Conservation (phyloP, 2,329 filamentous ascomycete species). For the Calonectria fujianensis region DNA sequence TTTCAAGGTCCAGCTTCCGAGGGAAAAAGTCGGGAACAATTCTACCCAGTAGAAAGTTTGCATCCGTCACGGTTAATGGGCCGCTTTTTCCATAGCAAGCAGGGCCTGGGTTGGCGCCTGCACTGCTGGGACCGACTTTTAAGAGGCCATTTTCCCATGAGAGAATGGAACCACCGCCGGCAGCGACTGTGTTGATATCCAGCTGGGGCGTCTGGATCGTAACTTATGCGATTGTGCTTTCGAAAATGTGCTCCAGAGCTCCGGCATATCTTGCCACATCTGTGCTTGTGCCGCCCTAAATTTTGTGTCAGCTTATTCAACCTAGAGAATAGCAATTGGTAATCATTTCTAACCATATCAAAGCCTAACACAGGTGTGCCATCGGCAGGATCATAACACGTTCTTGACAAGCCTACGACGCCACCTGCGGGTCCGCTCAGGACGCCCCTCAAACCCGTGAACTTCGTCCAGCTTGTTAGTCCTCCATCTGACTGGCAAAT, state of each 20-base stretch:
- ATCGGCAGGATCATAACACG: conserved; percentile 52
- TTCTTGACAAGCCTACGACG: conserved; percentile 53
- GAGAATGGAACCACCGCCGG: conserved; percentile 71
- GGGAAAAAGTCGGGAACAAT: conserved; percentile 78
- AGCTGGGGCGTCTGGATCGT: conserved; percentile 83
- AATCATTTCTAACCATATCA: conserved; percentile 46
- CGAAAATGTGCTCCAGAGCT: conserved; percentile 82
- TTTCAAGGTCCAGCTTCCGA: conserved; percentile 62
- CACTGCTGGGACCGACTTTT: conserved; percentile 82
- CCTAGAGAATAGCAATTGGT: neutral
- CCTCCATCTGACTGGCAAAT: conserved; percentile 56
- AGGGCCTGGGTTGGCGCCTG: conserved; percentile 82
- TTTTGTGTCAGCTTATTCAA: neutral
- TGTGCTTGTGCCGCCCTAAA: conserved; percentile 75
- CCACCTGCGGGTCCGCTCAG: conserved; percentile 56
- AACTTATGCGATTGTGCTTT: conserved; percentile 81
- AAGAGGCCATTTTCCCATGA: conserved; percentile 83
- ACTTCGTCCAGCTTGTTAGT: conserved; percentile 54
- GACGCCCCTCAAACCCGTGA: conserved; percentile 53
- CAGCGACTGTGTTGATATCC: conserved; percentile 83
- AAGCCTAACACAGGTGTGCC: conserved; percentile 54
- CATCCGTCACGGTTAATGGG: conserved; percentile 83
- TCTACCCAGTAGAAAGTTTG: conserved; percentile 80
- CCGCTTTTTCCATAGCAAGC: conserved; percentile 83
- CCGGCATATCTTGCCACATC: conserved; percentile 83